Base-by-base conservation (phyloP, 805 yeast genomes). In the Myxozyma mucilagina region DNA sequence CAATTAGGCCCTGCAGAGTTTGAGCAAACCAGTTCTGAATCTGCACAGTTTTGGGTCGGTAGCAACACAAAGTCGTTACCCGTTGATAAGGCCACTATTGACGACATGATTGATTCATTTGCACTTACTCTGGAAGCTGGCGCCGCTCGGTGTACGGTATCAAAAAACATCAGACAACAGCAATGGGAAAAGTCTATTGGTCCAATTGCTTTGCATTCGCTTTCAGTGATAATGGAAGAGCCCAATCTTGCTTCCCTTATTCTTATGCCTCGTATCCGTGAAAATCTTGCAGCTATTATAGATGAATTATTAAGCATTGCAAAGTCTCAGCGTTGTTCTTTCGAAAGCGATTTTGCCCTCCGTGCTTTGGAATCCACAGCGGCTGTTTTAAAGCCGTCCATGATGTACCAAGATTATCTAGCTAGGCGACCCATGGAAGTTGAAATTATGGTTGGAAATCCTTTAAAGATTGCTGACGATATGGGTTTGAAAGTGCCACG, bases 361-460 rank as follows among this genome's bases (percentile, higher is more conserved):
- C 32, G 34, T 18, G 42, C 49, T 34, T 44, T 63, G 34, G 64
- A 49, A 32, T 10, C 32, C 9, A 39, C 53, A 5, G 48, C 55
- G 18, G 53, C 59, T 13, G n/a, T 42, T 31, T 13, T 34, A 16
- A 56, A 57, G 49, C 67, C 65, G 13, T 61, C 67, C 4, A 64
- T 50, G 59, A 56, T 64, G 67, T 66, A 56, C 47, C 68, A 66
- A 38, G 68, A 66, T 34, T 66, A 47, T 43, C 31, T 53, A 3
- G 63, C 68, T 8, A 53, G 69, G 84, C 85, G 31, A 69, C 84
- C 84, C 51, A 81, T 88, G 66, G 96, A 89, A 72, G 73, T 85
- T 34, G 91, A 88, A 68, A 87, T 82, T 24, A 86, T 89, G 61
- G 74, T 87, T 53, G 92, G 93, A 3, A 88, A 86, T 68, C 78